Evolutionary conservation across 192 early-diverging fungal species (phyloP).

Genomic region (Obelidium mucronatum): DNA sequence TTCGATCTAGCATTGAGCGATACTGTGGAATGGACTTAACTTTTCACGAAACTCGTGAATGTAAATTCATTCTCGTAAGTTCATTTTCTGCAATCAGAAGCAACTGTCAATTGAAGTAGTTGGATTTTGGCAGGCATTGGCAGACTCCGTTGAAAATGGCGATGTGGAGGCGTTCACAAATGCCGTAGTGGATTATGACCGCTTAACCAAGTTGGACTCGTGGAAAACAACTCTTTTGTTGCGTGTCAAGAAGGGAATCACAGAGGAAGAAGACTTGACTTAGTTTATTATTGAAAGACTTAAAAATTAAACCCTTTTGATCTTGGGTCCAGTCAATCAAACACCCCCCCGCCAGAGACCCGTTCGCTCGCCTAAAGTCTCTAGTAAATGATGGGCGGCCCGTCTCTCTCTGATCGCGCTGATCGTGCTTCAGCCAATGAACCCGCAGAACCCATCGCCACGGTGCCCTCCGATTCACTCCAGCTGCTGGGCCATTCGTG

Average conservation of each 20-base stretch:
- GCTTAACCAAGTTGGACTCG: constrained; percentile 88
- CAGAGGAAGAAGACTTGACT: constrained; percentile 42
- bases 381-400: not conserved
- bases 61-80: constrained; percentile 59
- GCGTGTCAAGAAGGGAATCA: constrained; percentile 82
- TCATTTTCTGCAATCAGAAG: not conserved
- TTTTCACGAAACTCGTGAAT: constrained; percentile 88
- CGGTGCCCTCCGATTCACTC: too few relatives aligned
- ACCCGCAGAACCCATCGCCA: too few relatives aligned
- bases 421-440: too few relatives aligned
- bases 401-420: too few relatives aligned
- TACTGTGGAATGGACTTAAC: constrained; percentile 90
- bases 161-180: constrained; percentile 88
- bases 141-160: constrained; percentile 75
- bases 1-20: constrained; percentile 76
- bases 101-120: constrained; percentile 1
- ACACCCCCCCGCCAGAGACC: not conserved
- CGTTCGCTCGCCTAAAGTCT: not conserved
- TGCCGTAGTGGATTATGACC: constrained; percentile 83
- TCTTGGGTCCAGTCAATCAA: not conserved
- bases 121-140: constrained; percentile 58
- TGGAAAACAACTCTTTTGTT: constrained; percentile 95
- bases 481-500: too few relatives aligned
- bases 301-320: too few relatives aligned
- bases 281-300: too few relatives aligned